phyloP scores from a whole-genome alignment of 2,329 filamentous ascomycete species.

The Fusarium buxicola region DNA sequence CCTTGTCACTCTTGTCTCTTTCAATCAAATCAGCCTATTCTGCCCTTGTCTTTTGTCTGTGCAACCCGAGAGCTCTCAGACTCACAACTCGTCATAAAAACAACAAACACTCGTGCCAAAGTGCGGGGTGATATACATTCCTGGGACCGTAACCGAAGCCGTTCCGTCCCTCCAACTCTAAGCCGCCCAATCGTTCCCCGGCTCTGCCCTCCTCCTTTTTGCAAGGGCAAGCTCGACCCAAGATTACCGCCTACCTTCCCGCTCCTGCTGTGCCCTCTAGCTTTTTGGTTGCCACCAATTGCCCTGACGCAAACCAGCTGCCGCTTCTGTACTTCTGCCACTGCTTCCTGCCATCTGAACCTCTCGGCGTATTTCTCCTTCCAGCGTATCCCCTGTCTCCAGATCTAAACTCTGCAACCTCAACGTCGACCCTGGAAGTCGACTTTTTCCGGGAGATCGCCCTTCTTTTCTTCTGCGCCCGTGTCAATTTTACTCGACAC shows the following conservation, averaged over 20 bases:
- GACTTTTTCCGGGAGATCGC: slow-evolving; percentile 27
- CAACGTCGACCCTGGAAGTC: slow-evolving; percentile 38
- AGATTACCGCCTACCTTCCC: slow-evolving; percentile 34
- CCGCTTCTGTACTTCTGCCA: slow-evolving; percentile 34
- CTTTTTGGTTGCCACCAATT: slow-evolving; percentile 38
- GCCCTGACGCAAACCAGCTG: slow-evolving; percentile 43
- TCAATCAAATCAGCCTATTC: slow-evolving; percentile 42
- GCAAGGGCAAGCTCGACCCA: slow-evolving; percentile 42
- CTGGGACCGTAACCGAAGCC: slow-evolving; percentile 43
- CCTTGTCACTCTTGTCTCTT: slow-evolving; percentile 18
- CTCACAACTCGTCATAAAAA: slow-evolving; percentile 31
- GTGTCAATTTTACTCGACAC: slow-evolving; percentile 36
- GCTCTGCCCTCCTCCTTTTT: slow-evolving; percentile 33
- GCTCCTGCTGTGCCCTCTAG: slow-evolving; percentile 43
- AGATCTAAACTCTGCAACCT: slow-evolving; percentile 25
- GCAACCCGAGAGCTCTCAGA: slow-evolving; percentile 2
- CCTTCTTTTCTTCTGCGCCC: slow-evolving; percentile 25
- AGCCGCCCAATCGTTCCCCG: slow-evolving; percentile 36
- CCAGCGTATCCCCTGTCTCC: slow-evolving; percentile 33
- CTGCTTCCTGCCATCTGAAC: slow-evolving; percentile 26
- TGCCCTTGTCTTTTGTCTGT: slow-evolving; percentile 15
- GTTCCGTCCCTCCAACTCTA: slow-evolving; percentile 47
- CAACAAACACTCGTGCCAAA: slow-evolving; percentile 32
- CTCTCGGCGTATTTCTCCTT: slow-evolving; percentile 35
- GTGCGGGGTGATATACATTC: slow-evolving; percentile 45